These are phyloP conservation scores for Ophiocordyceps camponoti-leonardi DNA, from an alignment of 2,329 filamentous ascomycete genomes.

Conservation along the genomic window DNA sequence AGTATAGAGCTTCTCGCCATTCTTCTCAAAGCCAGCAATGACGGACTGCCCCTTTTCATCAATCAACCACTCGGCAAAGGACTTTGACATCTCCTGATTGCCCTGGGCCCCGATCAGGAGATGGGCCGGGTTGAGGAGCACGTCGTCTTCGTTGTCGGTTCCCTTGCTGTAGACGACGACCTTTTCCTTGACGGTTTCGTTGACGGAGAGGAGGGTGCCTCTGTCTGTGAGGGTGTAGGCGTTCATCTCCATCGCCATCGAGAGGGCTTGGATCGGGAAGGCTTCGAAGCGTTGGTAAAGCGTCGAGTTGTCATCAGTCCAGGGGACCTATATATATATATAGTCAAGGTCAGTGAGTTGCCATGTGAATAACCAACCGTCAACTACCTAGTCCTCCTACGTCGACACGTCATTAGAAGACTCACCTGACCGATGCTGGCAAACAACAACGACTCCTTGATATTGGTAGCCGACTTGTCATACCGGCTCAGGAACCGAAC, in stretches of 20 bases:
- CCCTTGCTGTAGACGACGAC: conserved; percentile 15
- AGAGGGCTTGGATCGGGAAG: conserved; percentile 26
- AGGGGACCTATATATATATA: no score
- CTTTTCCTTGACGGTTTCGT: conserved; percentile 13
- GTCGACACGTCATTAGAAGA: neutral
- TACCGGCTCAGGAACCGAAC: conserved; percentile 25
- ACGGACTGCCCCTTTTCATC: conserved; percentile 18
- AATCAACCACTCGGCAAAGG: conserved; percentile 22
- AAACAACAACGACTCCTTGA: conserved; percentile 28
- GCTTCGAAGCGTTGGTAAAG: conserved; percentile 30
- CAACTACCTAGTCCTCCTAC: no score
- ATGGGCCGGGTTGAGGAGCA: conserved; percentile 24
- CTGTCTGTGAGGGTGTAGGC: conserved; percentile 30
- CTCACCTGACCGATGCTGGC: conserved; percentile 23
- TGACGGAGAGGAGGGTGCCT: conserved; percentile 24
- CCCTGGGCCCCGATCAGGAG: conserved; percentile 18
- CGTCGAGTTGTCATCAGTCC: conserved; percentile 23
- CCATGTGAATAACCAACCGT: no score
- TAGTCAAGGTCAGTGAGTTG: no score
- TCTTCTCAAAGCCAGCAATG: conserved; percentile 18
- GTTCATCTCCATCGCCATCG: conserved; percentile 19
- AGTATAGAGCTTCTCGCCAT: conserved; percentile 18
- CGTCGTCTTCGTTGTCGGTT: conserved; percentile 17
- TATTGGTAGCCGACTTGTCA: conserved; percentile 31
- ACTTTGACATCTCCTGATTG: conserved; percentile 15